Base-by-base conservation (phyloP, 2,329 filamentous ascomycete species). In the Fusarium duplospermum region DNA sequence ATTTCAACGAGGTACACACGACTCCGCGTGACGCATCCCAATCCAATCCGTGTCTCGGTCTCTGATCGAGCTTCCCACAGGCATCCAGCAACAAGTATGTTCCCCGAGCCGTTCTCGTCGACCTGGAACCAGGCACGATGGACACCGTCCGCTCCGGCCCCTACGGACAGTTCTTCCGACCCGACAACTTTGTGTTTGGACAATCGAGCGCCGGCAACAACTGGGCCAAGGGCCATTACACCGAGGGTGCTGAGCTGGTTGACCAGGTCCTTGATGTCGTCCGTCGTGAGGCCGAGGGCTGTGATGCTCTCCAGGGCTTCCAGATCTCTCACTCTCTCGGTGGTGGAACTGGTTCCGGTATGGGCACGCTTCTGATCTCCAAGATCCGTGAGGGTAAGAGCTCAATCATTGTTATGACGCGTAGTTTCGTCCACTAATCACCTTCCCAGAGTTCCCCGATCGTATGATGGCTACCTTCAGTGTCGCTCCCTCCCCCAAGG, bases 221-320 rank as follows among this genome's bases (percentile, higher is more conserved):
- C 50, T 54, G 50, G 50, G 50, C 50, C 50, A 54, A 54, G 50
- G 50, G 50, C 50, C 50, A 54, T 54, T 54, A 54, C 50, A 54
- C 50, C 27, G 50, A 54, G 50, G 50, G 50, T 54, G 50, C 50
- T 54, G 50, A 54, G 50, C 50, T 54, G 29, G 50, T 54, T 54
- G 50, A 54, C 50, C 50, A 54, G 50, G 50, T 54, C 50, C 27
- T 54, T n/a, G 50, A 54, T 29, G 50, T 54, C 27, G 50, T 54
- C 31, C 50, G 50, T 54, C 50, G 50, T 14, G 50, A 54, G 50
- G 50, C 50, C 13, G 50, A 54, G 50, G 50, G 50, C 27, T 54
- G 50, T 54, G 50, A 54, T 33, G 50, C 50, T 54, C 50, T 54
- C 27, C 50, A 54, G 50, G 50, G 50, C 27, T 54, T 54, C 50